Conservation (phyloP, 345 rosid species). For the Citrus medica region DNA sequence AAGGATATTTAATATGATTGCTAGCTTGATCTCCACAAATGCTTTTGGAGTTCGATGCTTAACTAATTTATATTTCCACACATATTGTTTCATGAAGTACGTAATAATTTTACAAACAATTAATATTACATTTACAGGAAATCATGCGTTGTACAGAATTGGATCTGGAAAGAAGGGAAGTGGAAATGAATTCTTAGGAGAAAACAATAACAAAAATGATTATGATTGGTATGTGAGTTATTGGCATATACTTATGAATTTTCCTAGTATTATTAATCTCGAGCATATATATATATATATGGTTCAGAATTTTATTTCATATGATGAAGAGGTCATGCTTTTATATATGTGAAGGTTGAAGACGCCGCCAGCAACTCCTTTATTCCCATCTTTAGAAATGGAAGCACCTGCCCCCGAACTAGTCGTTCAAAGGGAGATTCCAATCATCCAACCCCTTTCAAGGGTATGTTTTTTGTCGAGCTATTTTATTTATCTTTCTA, state of each 20-base stretch:
- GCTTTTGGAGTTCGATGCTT: not conserved
- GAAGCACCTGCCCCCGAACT: constrained; percentile 19
- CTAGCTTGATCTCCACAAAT: too few species aligned
- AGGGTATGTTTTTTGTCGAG: constrained; percentile 24
- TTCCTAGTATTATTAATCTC: not conserved
- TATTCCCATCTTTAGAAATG: too few species aligned
- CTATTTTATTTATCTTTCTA: not conserved
- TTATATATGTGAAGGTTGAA: constrained; percentile 40
- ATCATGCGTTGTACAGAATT: constrained; percentile 36
- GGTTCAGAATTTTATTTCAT: not conserved
- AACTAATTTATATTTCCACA: too few species aligned
- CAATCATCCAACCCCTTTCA: constrained; percentile 45
- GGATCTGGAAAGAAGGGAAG: constrained; percentile 36
- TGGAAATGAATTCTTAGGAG: constrained; percentile 34
- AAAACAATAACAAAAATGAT: constrained; percentile 40
- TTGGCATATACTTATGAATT: not conserved
- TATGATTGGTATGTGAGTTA: constrained; percentile 40
- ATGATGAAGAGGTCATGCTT: not conserved
- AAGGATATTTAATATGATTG: too few species aligned
- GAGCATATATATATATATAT: not conserved
- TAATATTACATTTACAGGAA: constrained; percentile 25
- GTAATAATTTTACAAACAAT: too few species aligned
- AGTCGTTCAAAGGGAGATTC: constrained; percentile 46
- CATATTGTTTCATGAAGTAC: too few species aligned
- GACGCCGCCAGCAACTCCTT: too few species aligned